phyloP scores from a whole-genome alignment of 2,329 filamentous ascomycete species.

The Xylariomycetidae sp. region DNA sequence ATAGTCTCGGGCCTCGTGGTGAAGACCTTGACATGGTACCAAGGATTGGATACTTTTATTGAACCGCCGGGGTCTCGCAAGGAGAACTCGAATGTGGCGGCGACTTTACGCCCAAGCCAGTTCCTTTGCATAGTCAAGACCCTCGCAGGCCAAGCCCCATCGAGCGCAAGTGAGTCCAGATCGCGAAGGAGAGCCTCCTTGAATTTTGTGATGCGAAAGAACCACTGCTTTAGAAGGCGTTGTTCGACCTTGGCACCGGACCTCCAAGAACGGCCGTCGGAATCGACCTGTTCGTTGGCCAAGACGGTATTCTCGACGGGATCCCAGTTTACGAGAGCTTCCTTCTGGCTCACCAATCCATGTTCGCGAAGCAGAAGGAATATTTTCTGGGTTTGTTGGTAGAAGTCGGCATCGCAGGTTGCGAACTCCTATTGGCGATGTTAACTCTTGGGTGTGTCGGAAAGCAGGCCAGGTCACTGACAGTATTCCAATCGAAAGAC shows the following conservation, averaged over 20 bases:
- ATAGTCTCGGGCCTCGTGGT: constrained; percentile 83
- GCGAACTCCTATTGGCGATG: constrained; percentile 86
- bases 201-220: constrained; percentile 77
- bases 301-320: constrained; percentile 85
- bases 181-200: constrained; percentile 68
- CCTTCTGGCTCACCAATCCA: constrained; percentile 76
- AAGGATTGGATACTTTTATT: constrained; percentile 11
- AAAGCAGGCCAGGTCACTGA: no score
- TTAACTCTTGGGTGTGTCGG: no score
- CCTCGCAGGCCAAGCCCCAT: constrained; percentile 73
- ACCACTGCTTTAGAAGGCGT: constrained; percentile 79
- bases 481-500: constrained; percentile 76
- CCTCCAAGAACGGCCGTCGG: constrained; percentile 79
- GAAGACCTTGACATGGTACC: constrained; percentile 62
- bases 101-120: constrained; percentile 78
- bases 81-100: constrained; percentile 68
- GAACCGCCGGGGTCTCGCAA: constrained; percentile 40
- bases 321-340: constrained; percentile 86
- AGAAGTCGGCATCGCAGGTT: constrained; percentile 80
- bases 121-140: constrained; percentile 81
- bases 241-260: constrained; percentile 83
- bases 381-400: constrained; percentile 83
- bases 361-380: constrained; percentile 73
- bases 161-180: constrained; percentile 58
- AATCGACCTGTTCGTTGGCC: constrained; percentile 90